Percentiles rank a stretch among this genome's conserved stretches.
Evolutionary conservation across 2,329 filamentous ascomycete species (phyloP).

Genomic region (Magnaporthales sp.): DNA sequence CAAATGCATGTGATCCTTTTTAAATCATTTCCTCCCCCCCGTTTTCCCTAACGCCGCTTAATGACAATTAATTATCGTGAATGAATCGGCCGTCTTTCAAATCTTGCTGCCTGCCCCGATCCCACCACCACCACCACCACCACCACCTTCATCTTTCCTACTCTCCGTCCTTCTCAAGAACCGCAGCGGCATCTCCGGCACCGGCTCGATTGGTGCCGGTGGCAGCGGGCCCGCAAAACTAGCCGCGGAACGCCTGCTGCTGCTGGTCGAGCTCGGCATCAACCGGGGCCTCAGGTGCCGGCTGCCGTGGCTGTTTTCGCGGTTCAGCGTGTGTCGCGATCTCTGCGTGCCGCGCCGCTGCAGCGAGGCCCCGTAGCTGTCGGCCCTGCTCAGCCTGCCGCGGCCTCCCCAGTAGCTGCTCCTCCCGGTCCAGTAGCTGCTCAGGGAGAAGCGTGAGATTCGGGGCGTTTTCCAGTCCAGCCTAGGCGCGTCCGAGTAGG

Average conservation of each 20-base stretch:
- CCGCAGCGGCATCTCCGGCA: conserved; percentile 2
- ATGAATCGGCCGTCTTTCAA: background rate
- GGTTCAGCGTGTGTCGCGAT: background rate
- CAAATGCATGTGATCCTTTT: background rate
- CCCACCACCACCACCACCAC: background rate
- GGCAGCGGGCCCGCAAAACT: background rate
- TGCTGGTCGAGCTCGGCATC: background rate
- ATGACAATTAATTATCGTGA: background rate
- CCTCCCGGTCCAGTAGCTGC: background rate
- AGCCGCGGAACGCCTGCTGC: background rate
- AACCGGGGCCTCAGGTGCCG: background rate
- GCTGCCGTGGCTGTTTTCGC: background rate
- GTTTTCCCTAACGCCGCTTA: background rate
- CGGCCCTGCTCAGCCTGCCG: background rate
- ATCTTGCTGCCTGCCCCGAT: background rate
- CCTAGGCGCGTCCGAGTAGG: background rate
- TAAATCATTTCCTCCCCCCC: background rate
- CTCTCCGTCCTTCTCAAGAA: background rate
- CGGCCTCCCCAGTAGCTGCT: background rate
- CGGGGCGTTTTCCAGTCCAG: conserved; percentile 4
- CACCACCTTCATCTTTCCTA: background rate
- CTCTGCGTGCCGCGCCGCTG: background rate
- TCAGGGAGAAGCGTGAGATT: conserved; percentile 1
- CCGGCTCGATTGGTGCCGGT: background rate
- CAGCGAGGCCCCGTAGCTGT: background rate